These are phyloP conservation scores for Pestalotiopsis sp. DNA, from an alignment of 2,329 filamentous ascomycete genomes.

Conservation along the genomic window DNA sequence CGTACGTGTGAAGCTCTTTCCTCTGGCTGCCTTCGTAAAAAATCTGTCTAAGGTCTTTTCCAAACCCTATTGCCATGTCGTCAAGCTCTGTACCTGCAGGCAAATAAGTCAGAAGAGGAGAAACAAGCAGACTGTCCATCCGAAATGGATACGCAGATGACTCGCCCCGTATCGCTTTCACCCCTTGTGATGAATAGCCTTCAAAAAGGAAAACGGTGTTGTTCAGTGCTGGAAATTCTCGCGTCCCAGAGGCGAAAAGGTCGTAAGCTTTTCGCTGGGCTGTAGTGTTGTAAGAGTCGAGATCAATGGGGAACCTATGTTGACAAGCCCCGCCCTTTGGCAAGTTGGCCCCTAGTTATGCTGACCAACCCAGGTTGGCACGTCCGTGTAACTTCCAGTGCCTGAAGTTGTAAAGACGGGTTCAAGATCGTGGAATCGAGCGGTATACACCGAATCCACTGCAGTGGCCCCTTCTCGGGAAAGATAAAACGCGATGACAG, in stretches of 20 bases:
- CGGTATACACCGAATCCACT: slow-evolving; percentile 20
- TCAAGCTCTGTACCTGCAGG: slow-evolving; percentile 27
- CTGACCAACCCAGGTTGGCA: slow-evolving; percentile 18
- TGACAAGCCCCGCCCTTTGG: slow-evolving; percentile 20
- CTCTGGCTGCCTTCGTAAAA: too few species aligned
- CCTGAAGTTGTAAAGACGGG: slow-evolving; percentile 13
- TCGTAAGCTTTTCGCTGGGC: slow-evolving; percentile 32
- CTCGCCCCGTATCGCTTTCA: slow-evolving; percentile 37
- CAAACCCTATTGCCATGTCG: background rate
- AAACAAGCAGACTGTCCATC: slow-evolving; percentile 43
- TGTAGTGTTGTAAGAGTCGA: slow-evolving; percentile 24
- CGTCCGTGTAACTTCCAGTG: slow-evolving; percentile 18
- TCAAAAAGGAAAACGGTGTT: slow-evolving; percentile 58
- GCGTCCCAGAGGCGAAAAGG: slow-evolving; percentile 27
- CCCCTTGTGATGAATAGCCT: slow-evolving; percentile 51
- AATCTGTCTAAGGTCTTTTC: too few species aligned
- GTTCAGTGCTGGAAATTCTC: slow-evolving; percentile 35
- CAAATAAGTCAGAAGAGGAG: slow-evolving; percentile 40
- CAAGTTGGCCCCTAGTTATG: slow-evolving; percentile 15
- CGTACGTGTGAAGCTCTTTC: slow-evolving; percentile 7
- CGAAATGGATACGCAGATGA: slow-evolving; percentile 51
- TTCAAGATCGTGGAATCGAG: slow-evolving; percentile 19
- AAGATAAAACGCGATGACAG: slow-evolving; percentile 19
- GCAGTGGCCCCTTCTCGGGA: slow-evolving; percentile 22
- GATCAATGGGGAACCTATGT: slow-evolving; percentile 30